These are phyloP conservation scores for Apiosordaria backusii DNA, from an alignment of 495 filamentous ascomycete species.

Conservation along the genomic window DNA sequence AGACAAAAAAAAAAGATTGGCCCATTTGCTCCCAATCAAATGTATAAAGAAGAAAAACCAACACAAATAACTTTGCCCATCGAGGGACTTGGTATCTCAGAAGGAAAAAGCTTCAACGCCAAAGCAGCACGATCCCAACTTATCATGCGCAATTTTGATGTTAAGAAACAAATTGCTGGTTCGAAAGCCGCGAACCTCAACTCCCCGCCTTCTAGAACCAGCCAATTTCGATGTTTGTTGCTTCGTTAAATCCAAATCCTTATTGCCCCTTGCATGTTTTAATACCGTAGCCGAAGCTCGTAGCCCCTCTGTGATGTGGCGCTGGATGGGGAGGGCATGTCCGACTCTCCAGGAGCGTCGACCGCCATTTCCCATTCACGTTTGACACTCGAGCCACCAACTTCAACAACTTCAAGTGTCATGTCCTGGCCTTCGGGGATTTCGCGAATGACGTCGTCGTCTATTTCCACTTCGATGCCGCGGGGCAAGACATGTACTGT, in stretches of 20 bases:
- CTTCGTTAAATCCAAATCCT: neutral
- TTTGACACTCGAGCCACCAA: constrained; percentile 37
- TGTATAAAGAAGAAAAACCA: constrained; percentile 1
- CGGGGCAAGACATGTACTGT: constrained; percentile 66
- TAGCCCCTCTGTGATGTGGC: constrained; percentile 34
- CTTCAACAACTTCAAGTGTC: constrained; percentile 49
- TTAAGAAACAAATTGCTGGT: neutral
- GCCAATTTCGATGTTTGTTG: neutral
- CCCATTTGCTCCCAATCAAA: neutral
- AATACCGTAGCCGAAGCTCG: constrained; percentile 50
- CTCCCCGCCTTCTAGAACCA: constrained; percentile 4
- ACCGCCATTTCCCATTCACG: constrained; percentile 53
- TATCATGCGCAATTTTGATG: neutral
- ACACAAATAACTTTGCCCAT: constrained; percentile 6
- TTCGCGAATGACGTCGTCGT: constrained; percentile 86
- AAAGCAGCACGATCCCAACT: constrained; percentile 13
- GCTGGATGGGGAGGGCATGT: constrained; percentile 35
- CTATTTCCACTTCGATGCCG: constrained; percentile 78
- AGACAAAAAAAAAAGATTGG: neutral
- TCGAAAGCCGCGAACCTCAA: neutral
- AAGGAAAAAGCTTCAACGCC: constrained; percentile 21
- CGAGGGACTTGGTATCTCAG: constrained; percentile 30
- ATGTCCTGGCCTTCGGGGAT: constrained; percentile 91
- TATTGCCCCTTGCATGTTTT: constrained; percentile 16
- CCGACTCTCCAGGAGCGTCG: constrained; percentile 40